Conservation (phyloP, 2,329 filamentous ascomycete genomes). For the Trichoderma gracile region DNA sequence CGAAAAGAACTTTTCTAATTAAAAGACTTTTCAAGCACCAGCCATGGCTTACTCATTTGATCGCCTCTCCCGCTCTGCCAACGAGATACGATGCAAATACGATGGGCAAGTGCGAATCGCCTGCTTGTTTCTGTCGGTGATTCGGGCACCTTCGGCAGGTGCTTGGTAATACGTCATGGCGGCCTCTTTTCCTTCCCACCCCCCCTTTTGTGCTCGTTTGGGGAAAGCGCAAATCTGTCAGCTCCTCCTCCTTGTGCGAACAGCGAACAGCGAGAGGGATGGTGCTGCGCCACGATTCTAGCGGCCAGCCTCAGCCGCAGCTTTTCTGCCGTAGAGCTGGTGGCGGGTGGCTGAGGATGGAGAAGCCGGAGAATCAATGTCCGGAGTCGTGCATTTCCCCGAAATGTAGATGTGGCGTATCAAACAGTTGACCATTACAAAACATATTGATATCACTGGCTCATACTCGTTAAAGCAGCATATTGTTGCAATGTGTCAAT, state of each 20-base stretch:
- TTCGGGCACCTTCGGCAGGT: constrained; percentile 23
- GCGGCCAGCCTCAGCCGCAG: neutral
- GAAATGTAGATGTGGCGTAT: neutral
- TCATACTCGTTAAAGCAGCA: too few species aligned
- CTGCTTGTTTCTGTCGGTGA: constrained; percentile 3
- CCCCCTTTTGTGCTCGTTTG: neutral
- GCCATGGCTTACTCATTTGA: neutral
- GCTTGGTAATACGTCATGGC: constrained; percentile 25
- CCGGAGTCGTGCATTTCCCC: constrained; percentile 9
- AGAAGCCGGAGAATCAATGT: neutral
- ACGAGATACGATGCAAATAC: neutral
- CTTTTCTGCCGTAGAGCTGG: neutral
- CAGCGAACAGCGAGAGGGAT: neutral
- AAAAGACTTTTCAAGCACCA: neutral
- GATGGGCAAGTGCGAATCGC: neutral
- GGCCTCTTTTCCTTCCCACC: constrained; percentile 1
- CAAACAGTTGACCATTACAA: too few species aligned
- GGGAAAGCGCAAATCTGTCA: neutral
- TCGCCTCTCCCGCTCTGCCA: neutral
- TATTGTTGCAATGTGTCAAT: too few species aligned
- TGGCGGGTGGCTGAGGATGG: constrained; percentile 6
- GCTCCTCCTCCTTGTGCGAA: neutral
- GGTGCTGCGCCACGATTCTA: constrained; percentile 4
- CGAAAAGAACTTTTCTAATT: neutral
- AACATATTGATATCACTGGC: too few species aligned